Conservation (phyloP, 345 rosid genomes). For the Rhodamnia argentea region DNA sequence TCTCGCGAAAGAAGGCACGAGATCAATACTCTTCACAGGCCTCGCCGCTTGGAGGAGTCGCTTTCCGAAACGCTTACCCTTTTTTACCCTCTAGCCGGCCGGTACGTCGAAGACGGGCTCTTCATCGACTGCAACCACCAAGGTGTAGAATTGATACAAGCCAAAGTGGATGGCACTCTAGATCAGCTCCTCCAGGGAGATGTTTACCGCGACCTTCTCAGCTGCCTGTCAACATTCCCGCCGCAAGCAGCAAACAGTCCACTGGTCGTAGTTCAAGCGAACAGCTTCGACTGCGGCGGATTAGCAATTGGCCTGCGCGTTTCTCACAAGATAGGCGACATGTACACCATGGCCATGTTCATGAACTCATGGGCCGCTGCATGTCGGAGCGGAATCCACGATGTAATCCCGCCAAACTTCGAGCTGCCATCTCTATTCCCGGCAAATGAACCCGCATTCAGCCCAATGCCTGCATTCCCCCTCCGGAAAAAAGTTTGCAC, state of each 20-base stretch:
- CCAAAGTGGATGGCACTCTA: not conserved
- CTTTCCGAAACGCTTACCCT: not conserved
- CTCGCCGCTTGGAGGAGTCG: not conserved
- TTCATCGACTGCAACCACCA: not conserved
- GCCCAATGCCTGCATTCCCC: not conserved
- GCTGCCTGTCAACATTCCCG: not conserved
- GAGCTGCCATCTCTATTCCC: constrained; percentile 2
- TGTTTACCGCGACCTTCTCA: not conserved
- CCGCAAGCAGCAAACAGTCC: not conserved
- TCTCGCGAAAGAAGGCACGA: not conserved
- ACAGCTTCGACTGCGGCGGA: not conserved
- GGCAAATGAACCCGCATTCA: not conserved
- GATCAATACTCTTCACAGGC: not conserved
- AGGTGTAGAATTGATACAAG: not conserved
- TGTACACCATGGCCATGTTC: not conserved
- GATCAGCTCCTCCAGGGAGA: not conserved
- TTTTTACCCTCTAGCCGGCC: not conserved
- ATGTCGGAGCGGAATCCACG: not conserved
- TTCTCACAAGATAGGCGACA: not conserved
- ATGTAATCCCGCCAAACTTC: not conserved
- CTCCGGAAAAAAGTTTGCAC: not conserved
- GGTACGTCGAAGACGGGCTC: not conserved
- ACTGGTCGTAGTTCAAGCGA: not conserved
- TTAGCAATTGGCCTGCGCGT: not conserved
- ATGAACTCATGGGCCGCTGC: not conserved